Conservation (phyloP, 768 basidiomycete genomes). For the Ramaria sp. region DNA sequence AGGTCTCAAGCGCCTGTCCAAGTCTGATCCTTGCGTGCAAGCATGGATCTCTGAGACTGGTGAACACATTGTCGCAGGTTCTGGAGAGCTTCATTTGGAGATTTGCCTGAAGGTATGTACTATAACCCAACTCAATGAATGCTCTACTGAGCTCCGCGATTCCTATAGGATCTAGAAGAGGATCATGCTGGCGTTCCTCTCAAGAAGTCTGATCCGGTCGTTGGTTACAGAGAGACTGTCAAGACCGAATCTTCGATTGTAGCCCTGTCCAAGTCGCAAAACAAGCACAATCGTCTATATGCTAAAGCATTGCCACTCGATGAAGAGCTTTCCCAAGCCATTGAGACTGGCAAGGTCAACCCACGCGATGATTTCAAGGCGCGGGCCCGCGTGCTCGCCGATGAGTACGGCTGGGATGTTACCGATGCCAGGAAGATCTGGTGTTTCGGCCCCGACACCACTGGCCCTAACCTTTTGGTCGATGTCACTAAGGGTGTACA, state of each 20-base stretch:
- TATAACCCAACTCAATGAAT: background rate
- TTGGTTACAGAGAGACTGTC: conserved; percentile 96
- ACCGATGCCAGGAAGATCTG: conserved; percentile 99
- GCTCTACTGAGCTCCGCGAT: background rate
- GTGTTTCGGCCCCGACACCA: conserved; percentile 99
- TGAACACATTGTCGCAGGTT: conserved; percentile 98
- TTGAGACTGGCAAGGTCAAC: conserved; percentile 76
- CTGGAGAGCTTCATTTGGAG: conserved; percentile 97
- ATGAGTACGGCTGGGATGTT: conserved; percentile 97
- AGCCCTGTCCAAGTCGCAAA: conserved; percentile 97
- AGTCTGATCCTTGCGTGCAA: conserved; percentile 99
- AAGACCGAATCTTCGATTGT: conserved; percentile 91
- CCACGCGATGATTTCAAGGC: conserved; percentile 96
- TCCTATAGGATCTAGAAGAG: conserved; percentile 84
- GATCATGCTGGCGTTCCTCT: conserved; percentile 99
- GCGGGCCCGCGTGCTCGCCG: conserved; percentile 91
- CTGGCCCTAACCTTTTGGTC: conserved; percentile 92
- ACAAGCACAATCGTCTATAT: conserved; percentile 99
- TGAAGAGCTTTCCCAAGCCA: conserved; percentile 89
- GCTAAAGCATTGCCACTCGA: conserved; percentile 88
- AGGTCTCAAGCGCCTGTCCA: conserved; percentile 99
- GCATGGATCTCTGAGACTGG: conserved; percentile 86
- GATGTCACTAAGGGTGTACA: conserved; percentile 99
- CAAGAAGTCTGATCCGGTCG: conserved; percentile 96
- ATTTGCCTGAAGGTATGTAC: conserved; percentile 88